A percentile compares a stretch with the other conserved stretches of the same genome.
Evolutionary conservation across 2,329 filamentous ascomycete genomes (phyloP).

Genomic region (Pyrenochaeta sp.): DNA sequence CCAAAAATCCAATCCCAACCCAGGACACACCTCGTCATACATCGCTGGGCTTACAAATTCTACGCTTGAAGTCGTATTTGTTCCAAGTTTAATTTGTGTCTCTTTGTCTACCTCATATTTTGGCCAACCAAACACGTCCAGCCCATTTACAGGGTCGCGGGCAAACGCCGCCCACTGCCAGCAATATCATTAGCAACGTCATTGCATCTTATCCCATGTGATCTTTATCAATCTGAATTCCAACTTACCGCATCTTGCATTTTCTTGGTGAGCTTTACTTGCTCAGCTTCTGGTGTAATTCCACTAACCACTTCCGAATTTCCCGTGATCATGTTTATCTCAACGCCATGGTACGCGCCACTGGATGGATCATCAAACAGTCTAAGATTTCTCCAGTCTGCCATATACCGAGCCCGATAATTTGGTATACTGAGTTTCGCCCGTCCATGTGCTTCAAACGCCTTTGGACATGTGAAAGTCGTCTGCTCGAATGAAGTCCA

Average conservation of each 20-base stretch:
- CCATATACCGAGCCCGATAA: conserved; percentile 8
- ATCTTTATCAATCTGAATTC: no score
- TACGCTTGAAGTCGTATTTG: background rate
- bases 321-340: conserved; percentile 19
- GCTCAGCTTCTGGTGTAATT: background rate
- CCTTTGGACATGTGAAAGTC: conserved; percentile 2
- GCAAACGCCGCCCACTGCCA: background rate
- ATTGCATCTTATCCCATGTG: no score
- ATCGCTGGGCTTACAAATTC: background rate
- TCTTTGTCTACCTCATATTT: background rate
- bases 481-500: background rate
- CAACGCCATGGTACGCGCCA: conserved; percentile 19
- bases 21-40: background rate
- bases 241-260: background rate
- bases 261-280: background rate
- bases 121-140: background rate
- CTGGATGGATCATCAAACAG: conserved; percentile 1
- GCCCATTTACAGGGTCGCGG: conserved; percentile 1
- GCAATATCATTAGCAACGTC: background rate
- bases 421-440: conserved; percentile 1
- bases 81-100: background rate
- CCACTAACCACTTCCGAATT: conserved; percentile 8
- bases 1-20: background rate
- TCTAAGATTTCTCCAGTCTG: conserved; percentile 5
- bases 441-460: background rate